Conservation (phyloP, 1,139 yeast species). For the Sugiyamaella novakii region DNA sequence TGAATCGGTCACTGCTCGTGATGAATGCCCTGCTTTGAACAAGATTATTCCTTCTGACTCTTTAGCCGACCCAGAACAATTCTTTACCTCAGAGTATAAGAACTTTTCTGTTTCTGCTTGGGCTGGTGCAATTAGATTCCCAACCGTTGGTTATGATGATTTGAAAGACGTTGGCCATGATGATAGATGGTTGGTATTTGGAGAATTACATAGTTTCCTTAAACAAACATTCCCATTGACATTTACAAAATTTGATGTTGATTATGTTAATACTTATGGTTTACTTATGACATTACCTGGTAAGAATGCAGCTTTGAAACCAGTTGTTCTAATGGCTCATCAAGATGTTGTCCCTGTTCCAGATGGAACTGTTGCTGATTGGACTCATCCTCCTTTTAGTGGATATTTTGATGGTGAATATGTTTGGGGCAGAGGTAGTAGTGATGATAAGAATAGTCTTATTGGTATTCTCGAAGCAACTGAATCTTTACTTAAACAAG, state of each 20-base stretch:
- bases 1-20: not conserved
- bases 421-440: constrained; percentile 65
- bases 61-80: constrained; percentile 16
- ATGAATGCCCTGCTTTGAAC: constrained; percentile 4
- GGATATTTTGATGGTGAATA: constrained; percentile 64
- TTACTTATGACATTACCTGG: constrained; percentile 70
- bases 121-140: constrained; percentile 57
- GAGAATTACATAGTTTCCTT: constrained; percentile 57
- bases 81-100: constrained; percentile 33
- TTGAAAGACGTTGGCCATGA: constrained; percentile 47
- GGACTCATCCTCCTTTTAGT: constrained; percentile 71
- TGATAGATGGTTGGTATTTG: constrained; percentile 48
- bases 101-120: constrained; percentile 33
- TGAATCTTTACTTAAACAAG: constrained; percentile 52
- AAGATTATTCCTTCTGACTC: constrained; percentile 6
- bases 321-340: constrained; percentile 71
- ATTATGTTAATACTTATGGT: constrained; percentile 66
- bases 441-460: constrained; percentile 64
- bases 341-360: constrained; percentile 86
- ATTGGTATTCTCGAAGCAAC: constrained; percentile 61
- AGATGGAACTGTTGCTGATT: constrained; percentile 53
- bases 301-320: constrained; percentile 53
- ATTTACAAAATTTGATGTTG: constrained; percentile 42
- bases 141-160: constrained; percentile 64
- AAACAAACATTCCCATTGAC: constrained; percentile 55